phyloP scores from a whole-genome alignment of 345 rosid genomes.

The Cochlearia excelsa region DNA sequence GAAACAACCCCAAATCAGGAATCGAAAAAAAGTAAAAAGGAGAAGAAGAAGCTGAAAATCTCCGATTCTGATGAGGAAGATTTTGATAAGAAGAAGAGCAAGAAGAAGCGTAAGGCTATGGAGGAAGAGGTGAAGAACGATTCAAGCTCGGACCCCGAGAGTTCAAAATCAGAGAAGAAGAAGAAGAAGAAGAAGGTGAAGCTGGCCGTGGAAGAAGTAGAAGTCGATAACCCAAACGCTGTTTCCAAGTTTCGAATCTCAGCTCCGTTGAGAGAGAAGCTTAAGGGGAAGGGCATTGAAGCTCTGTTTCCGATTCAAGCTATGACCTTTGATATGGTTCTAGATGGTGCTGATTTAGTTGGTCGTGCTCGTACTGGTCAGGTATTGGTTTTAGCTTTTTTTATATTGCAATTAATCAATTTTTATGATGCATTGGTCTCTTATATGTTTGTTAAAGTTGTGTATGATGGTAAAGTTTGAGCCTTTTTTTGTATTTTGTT shows the following conservation, averaged over 20 bases:
- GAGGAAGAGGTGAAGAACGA: slow-evolving; percentile 59
- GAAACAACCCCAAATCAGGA: slow-evolving; percentile 38
- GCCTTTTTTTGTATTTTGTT: neutral
- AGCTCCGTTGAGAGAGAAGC: slow-evolving; percentile 52
- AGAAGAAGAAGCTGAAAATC: slow-evolving; percentile 27
- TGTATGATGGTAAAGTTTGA: neutral
- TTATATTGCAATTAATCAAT: neutral
- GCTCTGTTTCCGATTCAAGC: slow-evolving; percentile 91
- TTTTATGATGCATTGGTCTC: neutral
- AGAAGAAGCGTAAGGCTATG: slow-evolving; percentile 59
- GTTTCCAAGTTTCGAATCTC: slow-evolving; percentile 73
- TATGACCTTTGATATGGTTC: slow-evolving; percentile 64
- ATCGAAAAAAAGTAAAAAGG: slow-evolving; percentile 50
- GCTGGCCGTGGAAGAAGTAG: slow-evolving; percentile 42
- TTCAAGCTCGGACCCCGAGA: slow-evolving; percentile 67
- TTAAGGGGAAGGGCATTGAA: slow-evolving; percentile 75
- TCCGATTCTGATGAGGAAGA: slow-evolving; percentile 36
- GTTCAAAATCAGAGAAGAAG: slow-evolving; percentile 41
- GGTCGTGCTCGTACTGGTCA: slow-evolving; percentile 98
- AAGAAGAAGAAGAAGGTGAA: slow-evolving; percentile 49
- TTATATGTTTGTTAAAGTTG: neutral
- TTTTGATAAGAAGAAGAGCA: slow-evolving; percentile 42
- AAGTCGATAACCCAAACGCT: slow-evolving; percentile 61
- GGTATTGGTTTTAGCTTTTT: slow-evolving; percentile 37
- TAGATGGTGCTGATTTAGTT: slow-evolving; percentile 79